A percentile compares a stretch with the other conserved stretches of the same genome.
Evolutionary conservation across 441 rosid genomes (phyloP).

Genomic region (Eruca vesicaria): DNA sequence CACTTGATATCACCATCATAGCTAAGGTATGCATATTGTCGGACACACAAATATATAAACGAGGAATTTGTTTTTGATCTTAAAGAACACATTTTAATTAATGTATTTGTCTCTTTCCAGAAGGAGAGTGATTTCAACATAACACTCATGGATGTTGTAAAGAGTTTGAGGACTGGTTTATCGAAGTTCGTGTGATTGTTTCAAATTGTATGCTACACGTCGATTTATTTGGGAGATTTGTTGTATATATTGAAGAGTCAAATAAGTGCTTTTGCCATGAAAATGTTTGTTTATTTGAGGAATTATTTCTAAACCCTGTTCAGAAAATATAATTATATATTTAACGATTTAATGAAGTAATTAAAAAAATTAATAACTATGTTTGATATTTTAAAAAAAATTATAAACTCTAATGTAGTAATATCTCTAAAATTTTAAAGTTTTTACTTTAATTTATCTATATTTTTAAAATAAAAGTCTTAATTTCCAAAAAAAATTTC

Average conservation of each 20-base stretch:
- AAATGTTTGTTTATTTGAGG: background rate
- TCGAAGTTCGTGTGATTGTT: slow-evolving; percentile 44
- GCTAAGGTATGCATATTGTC: slow-evolving; percentile 51
- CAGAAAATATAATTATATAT: no score
- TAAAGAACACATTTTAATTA: background rate
- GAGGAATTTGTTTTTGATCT: background rate
- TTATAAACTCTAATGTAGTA: no score
- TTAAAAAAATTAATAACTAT: no score
- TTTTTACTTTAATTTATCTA: no score
- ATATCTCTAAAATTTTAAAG: no score
- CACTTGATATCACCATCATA: slow-evolving; percentile 57
- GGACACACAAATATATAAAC: background rate
- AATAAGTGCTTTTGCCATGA: slow-evolving; percentile 2
- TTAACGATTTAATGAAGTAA: no score
- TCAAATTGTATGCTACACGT: background rate
- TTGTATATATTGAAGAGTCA: background rate
- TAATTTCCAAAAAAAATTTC: no score
- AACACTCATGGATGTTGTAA: slow-evolving; percentile 62
- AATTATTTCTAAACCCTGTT: background rate
- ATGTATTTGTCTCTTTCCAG: slow-evolving; percentile 44
- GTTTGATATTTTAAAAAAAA: no score
- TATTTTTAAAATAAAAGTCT: no score
- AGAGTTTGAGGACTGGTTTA: slow-evolving; percentile 49
- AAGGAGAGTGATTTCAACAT: slow-evolving; percentile 53
- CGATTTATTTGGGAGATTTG: background rate